phyloP scores from a whole-genome alignment of 768 basidiomycete genomes.

The Termitomyces heimii region DNA sequence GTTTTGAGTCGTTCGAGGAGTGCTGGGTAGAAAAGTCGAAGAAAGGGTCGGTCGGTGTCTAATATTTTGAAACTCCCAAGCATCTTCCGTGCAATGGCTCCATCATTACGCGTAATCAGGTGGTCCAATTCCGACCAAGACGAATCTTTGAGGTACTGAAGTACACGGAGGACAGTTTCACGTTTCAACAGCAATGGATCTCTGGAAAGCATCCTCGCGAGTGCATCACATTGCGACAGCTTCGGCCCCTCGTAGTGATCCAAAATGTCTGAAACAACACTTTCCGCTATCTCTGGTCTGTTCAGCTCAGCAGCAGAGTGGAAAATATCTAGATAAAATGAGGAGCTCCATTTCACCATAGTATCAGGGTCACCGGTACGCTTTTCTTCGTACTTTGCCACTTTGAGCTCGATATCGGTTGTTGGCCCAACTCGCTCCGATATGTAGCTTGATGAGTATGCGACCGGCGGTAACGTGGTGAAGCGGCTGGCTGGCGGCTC shows the following conservation, averaged over 20 bases:
- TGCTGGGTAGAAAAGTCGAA: constrained; percentile 23
- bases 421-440: constrained; percentile 7
- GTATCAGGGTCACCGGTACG: constrained; percentile 3
- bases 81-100: constrained; percentile 13
- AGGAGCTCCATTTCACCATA: constrained; percentile 2
- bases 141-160: constrained; percentile 10
- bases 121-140: constrained; percentile 2
- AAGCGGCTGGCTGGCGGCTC: constrained; percentile 2
- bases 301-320: neutral
- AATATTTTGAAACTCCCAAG: constrained; percentile 8
- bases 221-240: neutral
- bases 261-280: constrained; percentile 20
- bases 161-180: constrained; percentile 11
- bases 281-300: constrained; percentile 8
- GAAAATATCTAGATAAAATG: constrained; percentile 8
- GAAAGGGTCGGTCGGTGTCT: constrained; percentile 15
- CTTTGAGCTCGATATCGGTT: neutral
- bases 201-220: constrained; percentile 9
- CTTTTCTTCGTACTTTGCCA: constrained; percentile 2
- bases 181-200: constrained; percentile 7
- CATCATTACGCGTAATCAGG: constrained; percentile 5
- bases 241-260: constrained; percentile 9
- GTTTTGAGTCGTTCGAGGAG: constrained; percentile 20
- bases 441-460: constrained; percentile 6
- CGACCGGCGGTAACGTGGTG: constrained; percentile 4